phyloP scores from a whole-genome alignment of 306 rosid species.

The Myrica gale region DNA sequence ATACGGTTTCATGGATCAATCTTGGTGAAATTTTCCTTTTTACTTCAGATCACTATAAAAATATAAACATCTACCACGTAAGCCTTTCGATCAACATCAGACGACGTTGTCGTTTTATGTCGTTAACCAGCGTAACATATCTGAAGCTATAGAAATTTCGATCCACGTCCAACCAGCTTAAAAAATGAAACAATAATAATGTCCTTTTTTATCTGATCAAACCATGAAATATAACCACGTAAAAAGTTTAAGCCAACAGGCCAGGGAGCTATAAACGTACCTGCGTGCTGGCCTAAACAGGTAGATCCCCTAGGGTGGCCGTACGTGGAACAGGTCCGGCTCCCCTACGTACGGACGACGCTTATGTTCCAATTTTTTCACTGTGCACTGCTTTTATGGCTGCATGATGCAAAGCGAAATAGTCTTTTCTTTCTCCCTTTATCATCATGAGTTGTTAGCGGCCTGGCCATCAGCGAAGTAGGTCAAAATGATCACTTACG shows the following conservation, averaged over 20 bases:
- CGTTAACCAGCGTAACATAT: background rate
- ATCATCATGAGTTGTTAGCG: background rate
- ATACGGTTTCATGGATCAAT: conserved; percentile 1
- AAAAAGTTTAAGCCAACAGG: too few relatives aligned
- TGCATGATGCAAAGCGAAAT: too few relatives aligned
- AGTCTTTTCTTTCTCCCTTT: background rate
- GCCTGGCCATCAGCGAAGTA: background rate
- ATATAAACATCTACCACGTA: background rate
- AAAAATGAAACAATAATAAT: too few relatives aligned
- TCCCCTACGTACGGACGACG: too few relatives aligned
- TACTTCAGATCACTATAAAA: background rate
- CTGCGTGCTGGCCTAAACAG: too few relatives aligned
- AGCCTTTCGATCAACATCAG: too few relatives aligned
- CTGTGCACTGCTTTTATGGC: background rate
- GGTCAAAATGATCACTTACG: conserved; percentile 18
- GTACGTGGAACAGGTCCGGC: too few relatives aligned
- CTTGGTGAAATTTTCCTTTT: background rate
- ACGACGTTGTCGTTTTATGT: background rate
- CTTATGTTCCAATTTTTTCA: background rate
- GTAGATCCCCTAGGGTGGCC: too few relatives aligned
- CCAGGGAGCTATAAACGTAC: too few relatives aligned
- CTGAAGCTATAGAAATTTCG: background rate
- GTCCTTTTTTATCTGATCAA: too few relatives aligned
- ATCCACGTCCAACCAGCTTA: too few relatives aligned
- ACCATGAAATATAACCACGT: too few relatives aligned